Conservation (phyloP, 345 rosid genomes). For the Syzygium oleosum region DNA sequence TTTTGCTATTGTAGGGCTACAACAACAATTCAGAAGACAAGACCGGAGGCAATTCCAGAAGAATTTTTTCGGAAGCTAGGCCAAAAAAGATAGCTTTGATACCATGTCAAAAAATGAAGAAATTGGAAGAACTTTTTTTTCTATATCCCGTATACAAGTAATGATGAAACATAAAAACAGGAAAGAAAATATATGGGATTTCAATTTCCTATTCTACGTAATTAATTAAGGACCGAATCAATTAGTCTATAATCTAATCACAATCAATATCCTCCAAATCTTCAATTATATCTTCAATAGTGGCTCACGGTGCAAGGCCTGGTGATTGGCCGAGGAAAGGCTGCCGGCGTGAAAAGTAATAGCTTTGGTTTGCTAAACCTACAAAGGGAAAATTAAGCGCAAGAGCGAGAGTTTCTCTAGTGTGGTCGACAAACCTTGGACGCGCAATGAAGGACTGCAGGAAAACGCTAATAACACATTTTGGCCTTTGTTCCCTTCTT, state of each 20-base stretch:
- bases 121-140: not conserved
- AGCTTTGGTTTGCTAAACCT: too few relatives aligned
- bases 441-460: too few relatives aligned
- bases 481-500: too few relatives aligned
- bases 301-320: too few relatives aligned
- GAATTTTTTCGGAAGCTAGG: not conserved
- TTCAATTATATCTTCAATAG: not conserved
- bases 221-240: not conserved
- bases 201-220: not conserved
- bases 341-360: too few relatives aligned
- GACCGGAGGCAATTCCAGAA: not conserved
- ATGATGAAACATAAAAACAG: not conserved
- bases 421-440: too few relatives aligned
- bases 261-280: not conserved
- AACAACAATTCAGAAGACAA: too few relatives aligned
- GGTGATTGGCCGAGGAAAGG: too few relatives aligned
- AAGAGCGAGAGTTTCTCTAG: too few relatives aligned
- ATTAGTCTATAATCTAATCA: not conserved
- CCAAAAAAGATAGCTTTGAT: not conserved
- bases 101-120: not conserved
- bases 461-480: too few relatives aligned
- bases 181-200: too few relatives aligned
- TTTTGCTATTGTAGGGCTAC: not conserved
- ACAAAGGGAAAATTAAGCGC: too few relatives aligned
- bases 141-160: not conserved